These are phyloP conservation scores for Schizothecium vesticola DNA, from an alignment of 495 filamentous ascomycete genomes.

Conservation along the genomic window DNA sequence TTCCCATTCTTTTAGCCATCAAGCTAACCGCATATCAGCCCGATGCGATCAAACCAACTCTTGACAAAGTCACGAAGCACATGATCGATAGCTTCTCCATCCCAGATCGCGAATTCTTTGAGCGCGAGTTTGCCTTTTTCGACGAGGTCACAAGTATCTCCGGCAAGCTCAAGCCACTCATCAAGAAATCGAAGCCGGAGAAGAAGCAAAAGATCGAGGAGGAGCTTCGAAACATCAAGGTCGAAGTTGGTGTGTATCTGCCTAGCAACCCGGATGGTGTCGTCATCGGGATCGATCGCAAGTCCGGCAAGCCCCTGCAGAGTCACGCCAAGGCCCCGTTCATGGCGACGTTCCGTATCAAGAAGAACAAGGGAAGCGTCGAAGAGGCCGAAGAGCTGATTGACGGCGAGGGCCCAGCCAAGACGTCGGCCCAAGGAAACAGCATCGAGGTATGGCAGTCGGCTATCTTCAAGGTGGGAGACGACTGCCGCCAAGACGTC, in stretches of 20 bases:
- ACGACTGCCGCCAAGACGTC: slow-evolving; percentile 97
- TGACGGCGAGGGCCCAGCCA: slow-evolving; percentile 31
- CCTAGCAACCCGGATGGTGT: slow-evolving; percentile 95
- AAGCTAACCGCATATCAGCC: slow-evolving; percentile 54
- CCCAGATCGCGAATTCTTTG: slow-evolving; percentile 79
- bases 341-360: slow-evolving; percentile 97
- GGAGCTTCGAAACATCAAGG: slow-evolving; percentile 90
- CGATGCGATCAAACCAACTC: slow-evolving; percentile 83
- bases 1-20: background rate
- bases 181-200: slow-evolving; percentile 87
- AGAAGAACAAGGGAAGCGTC: slow-evolving; percentile 58
- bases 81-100: slow-evolving; percentile 76
- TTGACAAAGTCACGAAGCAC: slow-evolving; percentile 83
- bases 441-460: slow-evolving; percentile 95
- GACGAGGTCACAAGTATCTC: slow-evolving; percentile 94
- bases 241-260: slow-evolving; percentile 94
- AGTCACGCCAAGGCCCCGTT: slow-evolving; percentile 97
- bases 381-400: slow-evolving; percentile 46
- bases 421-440: slow-evolving; percentile 30
- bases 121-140: slow-evolving; percentile 95
- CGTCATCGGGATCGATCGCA: slow-evolving; percentile 95
- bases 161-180: slow-evolving; percentile 88
- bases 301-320: slow-evolving; percentile 94
- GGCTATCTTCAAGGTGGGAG: slow-evolving; percentile 99
- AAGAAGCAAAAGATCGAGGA: slow-evolving; percentile 99